Conservation (phyloP, 805 yeast species). For the Wickerhamiella dianesei region DNA sequence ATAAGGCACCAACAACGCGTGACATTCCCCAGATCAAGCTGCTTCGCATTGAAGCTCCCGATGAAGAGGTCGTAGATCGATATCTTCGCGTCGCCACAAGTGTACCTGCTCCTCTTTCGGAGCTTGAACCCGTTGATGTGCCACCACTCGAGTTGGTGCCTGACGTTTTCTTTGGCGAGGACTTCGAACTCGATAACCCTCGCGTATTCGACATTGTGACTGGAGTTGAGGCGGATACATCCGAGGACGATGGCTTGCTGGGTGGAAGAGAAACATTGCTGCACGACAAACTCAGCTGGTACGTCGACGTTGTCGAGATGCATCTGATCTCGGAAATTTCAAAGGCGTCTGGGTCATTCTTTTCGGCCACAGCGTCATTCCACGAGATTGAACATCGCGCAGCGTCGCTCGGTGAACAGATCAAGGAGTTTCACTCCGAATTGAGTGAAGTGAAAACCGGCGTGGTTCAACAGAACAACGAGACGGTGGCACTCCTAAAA, state of each 20-base stretch:
- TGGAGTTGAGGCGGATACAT: slow-evolving; percentile 36
- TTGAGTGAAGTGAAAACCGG: slow-evolving; percentile 4
- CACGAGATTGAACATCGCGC: slow-evolving; percentile 37
- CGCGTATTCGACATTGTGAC: slow-evolving; percentile 64
- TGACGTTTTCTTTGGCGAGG: slow-evolving; percentile 45
- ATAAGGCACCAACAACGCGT: slow-evolving; percentile 46
- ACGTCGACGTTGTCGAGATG: slow-evolving; percentile 73
- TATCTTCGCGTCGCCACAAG: slow-evolving; percentile 36
- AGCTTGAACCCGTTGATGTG: background rate
- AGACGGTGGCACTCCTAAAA: slow-evolving; percentile 7
- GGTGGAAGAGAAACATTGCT: slow-evolving; percentile 28
- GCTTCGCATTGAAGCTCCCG: slow-evolving; percentile 36
- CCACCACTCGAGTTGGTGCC: slow-evolving; percentile 40
- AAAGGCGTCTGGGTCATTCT: slow-evolving; percentile 70
- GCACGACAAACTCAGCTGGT: slow-evolving; percentile 68
- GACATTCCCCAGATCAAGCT: slow-evolving; percentile 79
- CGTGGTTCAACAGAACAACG: slow-evolving; percentile 11
- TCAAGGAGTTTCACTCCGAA: slow-evolving; percentile 31
- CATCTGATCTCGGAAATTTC: slow-evolving; percentile 73
- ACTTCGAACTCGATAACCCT: slow-evolving; percentile 79
- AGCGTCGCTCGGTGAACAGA: slow-evolving; percentile 25
- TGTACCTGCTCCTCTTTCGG: background rate
- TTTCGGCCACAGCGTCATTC: slow-evolving; percentile 70
- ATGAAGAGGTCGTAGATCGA: slow-evolving; percentile 30
- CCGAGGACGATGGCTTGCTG: slow-evolving; percentile 20